Evolutionary conservation across 768 basidiomycete species (phyloP), one percentile per base, ranked within the genome.

Genomic region (Lanmaoa pseudosensibilis): DNA sequence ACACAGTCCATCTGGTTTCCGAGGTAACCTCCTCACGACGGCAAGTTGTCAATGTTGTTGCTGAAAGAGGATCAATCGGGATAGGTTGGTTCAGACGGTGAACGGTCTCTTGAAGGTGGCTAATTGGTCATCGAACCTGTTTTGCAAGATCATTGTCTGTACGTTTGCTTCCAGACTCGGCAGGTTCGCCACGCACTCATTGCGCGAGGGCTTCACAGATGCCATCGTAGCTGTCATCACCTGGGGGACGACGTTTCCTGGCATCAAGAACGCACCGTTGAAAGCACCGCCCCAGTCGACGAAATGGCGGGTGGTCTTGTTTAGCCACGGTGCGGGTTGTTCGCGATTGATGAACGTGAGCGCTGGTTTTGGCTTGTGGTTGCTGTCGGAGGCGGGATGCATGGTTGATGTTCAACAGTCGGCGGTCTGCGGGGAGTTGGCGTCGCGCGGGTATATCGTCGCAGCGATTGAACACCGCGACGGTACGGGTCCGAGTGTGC

Each of bases 391-490:
- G 45, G 5, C 8, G 10, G 9, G 9, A n/a, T 10, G 32, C 16
- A 13, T 27, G 21, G 8, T 27, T 30, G 4, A 47, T 21, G 37
- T 8, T 10, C 37, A 25, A 21, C 39, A 65, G 67, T 68, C 64
- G 12, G 73, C 78, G 25, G 69, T 77, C 60, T 80, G 77, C 50
- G 74, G 78, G 0, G 75, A 77, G 49, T 63, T 81, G 52, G 79
- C 80, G 0, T 75, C 73, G 5, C 62, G 74, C 16, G 80, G 82
- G 0, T 79, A 76, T 56, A 65, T 82, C 36, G 79, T 81, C 2
- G 71, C 73, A 12, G 74, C 75, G 3, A 56, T 82, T 23, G 80
- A 82, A 54, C 80, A 81, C 52, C 70, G 75, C 23, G 80, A 83
- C 52, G 80, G 79, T 1, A 76, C 76, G 2, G 75, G 74, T 9